phyloP scores from a whole-genome alignment of 2,329 filamentous ascomycete species.

The Arthrobotrys sphaeroides region DNA sequence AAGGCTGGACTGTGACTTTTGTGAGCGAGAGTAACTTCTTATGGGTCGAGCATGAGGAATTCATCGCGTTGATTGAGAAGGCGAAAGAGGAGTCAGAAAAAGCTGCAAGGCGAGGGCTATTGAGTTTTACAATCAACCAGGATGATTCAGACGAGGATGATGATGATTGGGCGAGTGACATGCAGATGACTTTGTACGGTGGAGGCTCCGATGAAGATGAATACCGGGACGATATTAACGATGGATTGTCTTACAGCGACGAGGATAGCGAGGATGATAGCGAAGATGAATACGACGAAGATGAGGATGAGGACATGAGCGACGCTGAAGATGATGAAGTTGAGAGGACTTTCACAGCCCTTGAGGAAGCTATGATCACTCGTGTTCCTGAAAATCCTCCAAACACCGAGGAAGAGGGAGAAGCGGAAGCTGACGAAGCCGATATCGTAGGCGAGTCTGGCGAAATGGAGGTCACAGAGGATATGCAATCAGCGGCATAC shows the following conservation, averaged over 20 bases:
- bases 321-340: conserved; percentile 17
- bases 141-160: conserved; percentile 18
- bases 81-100: conserved; percentile 17
- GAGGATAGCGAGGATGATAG: conserved; percentile 36
- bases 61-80: conserved; percentile 29
- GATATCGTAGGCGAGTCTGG: background rate
- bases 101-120: conserved; percentile 3
- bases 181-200: conserved; percentile 33
- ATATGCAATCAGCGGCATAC: conserved; percentile 30
- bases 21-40: conserved; percentile 50
- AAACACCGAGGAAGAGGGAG: conserved; percentile 71
- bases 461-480: conserved; percentile 14
- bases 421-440: conserved; percentile 62
- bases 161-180: conserved; percentile 53
- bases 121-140: conserved; percentile 16
- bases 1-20: conserved; percentile 41
- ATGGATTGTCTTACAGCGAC: conserved; percentile 22
- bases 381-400: conserved; percentile 56
- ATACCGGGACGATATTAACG: conserved; percentile 32
- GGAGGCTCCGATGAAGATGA: conserved; percentile 43
- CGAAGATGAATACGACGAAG: conserved; percentile 34
- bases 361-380: conserved; percentile 13
- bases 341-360: conserved; percentile 25
- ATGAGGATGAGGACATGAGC: conserved; percentile 22
- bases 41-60: conserved; percentile 36